A percentile compares a stretch with the other conserved stretches of the same genome.
phyloP scores from a whole-genome alignment of 164 flowering plant species.

The Dillenia suffruticosa region DNA sequence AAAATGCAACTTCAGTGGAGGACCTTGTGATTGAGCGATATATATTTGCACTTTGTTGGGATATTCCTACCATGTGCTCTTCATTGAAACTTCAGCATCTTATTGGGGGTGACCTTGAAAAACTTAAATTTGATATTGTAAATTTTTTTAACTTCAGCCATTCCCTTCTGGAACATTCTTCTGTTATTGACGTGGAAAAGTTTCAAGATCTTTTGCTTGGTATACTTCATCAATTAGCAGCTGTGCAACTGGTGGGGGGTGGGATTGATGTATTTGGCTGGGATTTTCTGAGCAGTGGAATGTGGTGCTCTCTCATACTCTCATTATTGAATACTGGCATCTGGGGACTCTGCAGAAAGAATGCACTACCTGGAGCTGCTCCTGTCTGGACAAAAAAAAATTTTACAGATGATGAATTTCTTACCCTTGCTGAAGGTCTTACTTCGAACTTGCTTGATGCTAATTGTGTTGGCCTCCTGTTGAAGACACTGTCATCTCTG shows the following conservation, averaged over 20 bases:
- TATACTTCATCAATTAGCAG: conserved; percentile 43
- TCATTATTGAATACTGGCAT: conserved; percentile 55
- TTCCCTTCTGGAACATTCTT: conserved; percentile 29
- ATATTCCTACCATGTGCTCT: conserved; percentile 37
- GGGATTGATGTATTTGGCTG: conserved; percentile 45
- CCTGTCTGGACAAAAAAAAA: conserved; percentile 21
- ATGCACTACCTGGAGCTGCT: conserved; percentile 28
- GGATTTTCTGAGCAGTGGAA: conserved; percentile 73
- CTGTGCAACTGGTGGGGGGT: conserved; percentile 16
- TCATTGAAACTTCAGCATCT: conserved; percentile 24
- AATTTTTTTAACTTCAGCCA: conserved; percentile 52
- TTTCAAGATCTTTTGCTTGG: conserved; percentile 32
- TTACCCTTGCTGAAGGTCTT: conserved; percentile 42
- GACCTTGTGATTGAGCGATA: conserved; percentile 87
- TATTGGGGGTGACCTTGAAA: conserved; percentile 11
- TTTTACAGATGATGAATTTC: conserved; percentile 32
- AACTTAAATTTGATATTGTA: conserved; percentile 30
- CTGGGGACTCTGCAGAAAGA: conserved; percentile 31
- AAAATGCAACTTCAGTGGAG: conserved; percentile 53
- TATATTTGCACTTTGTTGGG: conserved; percentile 79
- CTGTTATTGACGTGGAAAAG: conserved; percentile 17
- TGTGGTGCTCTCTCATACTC: conserved; percentile 66
- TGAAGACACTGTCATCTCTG: conserved; percentile 52
- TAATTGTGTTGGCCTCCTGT: conserved; percentile 30
- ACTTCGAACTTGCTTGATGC: conserved; percentile 29